Conservation (phyloP, 108 stramenopile species). For the Bacterosira constricta region DNA sequence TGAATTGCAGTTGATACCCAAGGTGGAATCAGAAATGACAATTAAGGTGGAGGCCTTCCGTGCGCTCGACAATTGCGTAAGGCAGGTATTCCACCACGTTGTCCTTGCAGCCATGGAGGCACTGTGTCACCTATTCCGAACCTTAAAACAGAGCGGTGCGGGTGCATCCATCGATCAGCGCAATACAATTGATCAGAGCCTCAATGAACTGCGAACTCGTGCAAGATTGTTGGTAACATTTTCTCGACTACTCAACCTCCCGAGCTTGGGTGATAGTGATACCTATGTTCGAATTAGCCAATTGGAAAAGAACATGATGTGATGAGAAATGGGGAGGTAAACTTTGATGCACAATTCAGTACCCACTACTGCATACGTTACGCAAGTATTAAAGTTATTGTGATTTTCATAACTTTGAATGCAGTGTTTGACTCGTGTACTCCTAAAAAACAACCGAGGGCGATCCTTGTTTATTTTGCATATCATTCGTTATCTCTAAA, state of each 20-base stretch:
- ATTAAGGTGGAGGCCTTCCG: slow-evolving; percentile 43
- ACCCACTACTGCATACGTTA: background rate
- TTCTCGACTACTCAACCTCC: slow-evolving; percentile 60
- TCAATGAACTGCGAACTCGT: slow-evolving; percentile 55
- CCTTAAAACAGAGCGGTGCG: slow-evolving; percentile 17
- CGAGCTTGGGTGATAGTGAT: slow-evolving; percentile 34
- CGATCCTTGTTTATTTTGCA: no score
- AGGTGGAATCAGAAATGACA: slow-evolving; percentile 39
- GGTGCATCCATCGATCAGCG: slow-evolving; percentile 14
- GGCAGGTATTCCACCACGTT: slow-evolving; percentile 48
- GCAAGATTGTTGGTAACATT: slow-evolving; percentile 76
- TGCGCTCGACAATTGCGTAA: slow-evolving; percentile 33
- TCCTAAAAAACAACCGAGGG: no score
- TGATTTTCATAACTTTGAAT: background rate
- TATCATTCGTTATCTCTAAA: no score
- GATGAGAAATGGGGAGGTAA: background rate
- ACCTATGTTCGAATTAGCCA: slow-evolving; percentile 46
- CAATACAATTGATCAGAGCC: slow-evolving; percentile 38
- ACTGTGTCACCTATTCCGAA: slow-evolving; percentile 43
- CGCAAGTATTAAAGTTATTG: background rate
- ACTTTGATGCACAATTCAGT: background rate
- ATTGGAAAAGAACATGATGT: slow-evolving; percentile 60
- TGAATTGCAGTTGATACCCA: slow-evolving; percentile 38
- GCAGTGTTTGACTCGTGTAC: no score
- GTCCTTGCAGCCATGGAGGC: slow-evolving; percentile 48